A percentile compares a stretch with the other conserved stretches of the same genome.
Conservation (phyloP, 345 rosid species). For the Excoecaria agallocha region DNA sequence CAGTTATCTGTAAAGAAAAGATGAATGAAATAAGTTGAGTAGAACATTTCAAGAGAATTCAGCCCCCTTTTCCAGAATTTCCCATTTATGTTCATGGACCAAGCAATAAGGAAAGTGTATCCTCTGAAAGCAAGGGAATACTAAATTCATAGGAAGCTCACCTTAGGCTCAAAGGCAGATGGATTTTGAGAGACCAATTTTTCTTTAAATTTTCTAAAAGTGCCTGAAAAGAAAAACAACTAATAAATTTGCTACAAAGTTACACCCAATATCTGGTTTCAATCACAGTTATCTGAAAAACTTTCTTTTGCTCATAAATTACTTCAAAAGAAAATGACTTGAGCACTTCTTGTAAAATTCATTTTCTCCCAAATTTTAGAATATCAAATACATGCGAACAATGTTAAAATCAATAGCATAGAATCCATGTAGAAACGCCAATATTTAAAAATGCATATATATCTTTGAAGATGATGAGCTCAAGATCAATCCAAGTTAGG, state of each 20-base stretch:
- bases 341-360: neutral
- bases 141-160: slow-evolving; percentile 19
- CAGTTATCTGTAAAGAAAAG: slow-evolving; percentile 45
- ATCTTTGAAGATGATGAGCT: neutral
- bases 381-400: neutral
- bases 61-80: neutral
- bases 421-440: neutral
- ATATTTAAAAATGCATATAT: neutral
- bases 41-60: neutral
- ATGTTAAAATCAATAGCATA: neutral
- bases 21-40: neutral
- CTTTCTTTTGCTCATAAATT: neutral
- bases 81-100: neutral
- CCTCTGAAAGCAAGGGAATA: neutral
- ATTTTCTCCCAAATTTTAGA: neutral
- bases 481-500: neutral
- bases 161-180: slow-evolving; percentile 60
- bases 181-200: slow-evolving; percentile 63
- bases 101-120: neutral
- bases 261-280: slow-evolving; percentile 7
- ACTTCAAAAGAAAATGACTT: too few relatives aligned
- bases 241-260: slow-evolving; percentile 4
- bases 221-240: slow-evolving; percentile 42
- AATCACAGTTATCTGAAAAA: neutral
- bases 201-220: slow-evolving; percentile 81